Percentiles rank a stretch among this genome's conserved stretches.
phyloP scores from a whole-genome alignment of 495 filamentous ascomycete genomes.

The Aspergillus diversus region DNA sequence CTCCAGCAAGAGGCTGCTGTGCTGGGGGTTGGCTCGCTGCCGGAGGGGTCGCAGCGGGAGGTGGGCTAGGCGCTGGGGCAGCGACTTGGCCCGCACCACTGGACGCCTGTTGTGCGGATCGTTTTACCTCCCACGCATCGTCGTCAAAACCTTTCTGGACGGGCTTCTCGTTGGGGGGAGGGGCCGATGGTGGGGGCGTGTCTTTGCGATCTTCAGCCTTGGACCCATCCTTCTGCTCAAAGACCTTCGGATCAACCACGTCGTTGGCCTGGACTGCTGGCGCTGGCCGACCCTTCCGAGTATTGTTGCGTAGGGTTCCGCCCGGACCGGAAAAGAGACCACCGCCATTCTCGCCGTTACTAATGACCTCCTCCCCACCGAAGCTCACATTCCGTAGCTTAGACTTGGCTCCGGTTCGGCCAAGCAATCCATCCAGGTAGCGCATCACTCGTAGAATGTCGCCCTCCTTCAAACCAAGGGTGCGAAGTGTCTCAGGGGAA shows the following conservation, averaged over 20 bases:
- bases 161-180: conserved; percentile 48
- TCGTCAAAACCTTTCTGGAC: conserved; percentile 80
- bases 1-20: conserved; percentile 63
- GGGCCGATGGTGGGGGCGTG: conserved; percentile 43
- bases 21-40: conserved; percentile 41
- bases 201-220: conserved; percentile 52
- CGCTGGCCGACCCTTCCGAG: conserved; percentile 86
- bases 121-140: conserved; percentile 96
- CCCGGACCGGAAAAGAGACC: conserved; percentile 92
- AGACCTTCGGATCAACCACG: conserved; percentile 83
- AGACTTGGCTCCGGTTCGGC: conserved; percentile 60
- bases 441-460: conserved; percentile 96
- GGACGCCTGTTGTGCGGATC: conserved; percentile 63
- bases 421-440: conserved; percentile 79
- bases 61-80: conserved; percentile 32
- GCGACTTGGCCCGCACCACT: conserved; percentile 10
- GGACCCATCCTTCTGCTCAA: conserved; percentile 62
- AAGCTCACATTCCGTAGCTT: conserved; percentile 67
- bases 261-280: conserved; percentile 83
- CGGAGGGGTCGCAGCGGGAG: conserved; percentile 24
- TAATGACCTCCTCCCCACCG: conserved; percentile 57
- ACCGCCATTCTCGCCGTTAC: conserved; percentile 58
- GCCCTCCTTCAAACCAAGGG: conserved; percentile 88
- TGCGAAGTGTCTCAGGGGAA: conserved; percentile 76
- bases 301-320: conserved; percentile 88